These are phyloP conservation scores for Hortiboletus flavorubellus DNA, from an alignment of 768 basidiomycete species.

Conservation along the genomic window DNA sequence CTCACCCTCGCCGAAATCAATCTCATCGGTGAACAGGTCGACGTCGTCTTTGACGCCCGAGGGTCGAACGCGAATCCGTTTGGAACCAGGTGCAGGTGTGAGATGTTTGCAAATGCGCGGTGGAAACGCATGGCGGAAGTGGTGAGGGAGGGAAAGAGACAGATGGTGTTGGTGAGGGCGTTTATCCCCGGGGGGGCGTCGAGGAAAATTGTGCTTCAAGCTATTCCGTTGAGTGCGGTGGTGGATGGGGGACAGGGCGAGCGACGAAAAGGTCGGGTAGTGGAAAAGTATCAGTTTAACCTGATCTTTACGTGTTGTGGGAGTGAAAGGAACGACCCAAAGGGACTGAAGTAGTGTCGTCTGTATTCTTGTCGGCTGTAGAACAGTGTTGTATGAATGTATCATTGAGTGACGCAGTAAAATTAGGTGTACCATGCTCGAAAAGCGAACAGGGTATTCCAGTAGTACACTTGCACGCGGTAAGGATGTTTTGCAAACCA, in stretches of 20 bases:
- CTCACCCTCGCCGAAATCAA: slow-evolving; percentile 27
- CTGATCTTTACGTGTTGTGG: slow-evolving; percentile 27
- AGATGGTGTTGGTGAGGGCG: slow-evolving; percentile 24
- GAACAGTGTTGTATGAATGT: background rate
- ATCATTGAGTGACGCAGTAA: too few species aligned
- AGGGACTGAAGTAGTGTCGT: background rate
- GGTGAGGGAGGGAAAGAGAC: slow-evolving; percentile 10
- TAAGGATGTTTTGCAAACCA: too few species aligned
- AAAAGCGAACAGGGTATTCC: too few species aligned
- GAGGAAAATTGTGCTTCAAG: slow-evolving; percentile 28
- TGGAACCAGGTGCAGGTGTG: slow-evolving; percentile 24
- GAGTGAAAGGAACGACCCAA: background rate
- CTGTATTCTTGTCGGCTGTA: background rate
- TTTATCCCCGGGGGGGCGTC: slow-evolving; percentile 27
- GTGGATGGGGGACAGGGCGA: background rate
- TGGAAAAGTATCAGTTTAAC: slow-evolving; percentile 17
- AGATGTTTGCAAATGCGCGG: slow-evolving; percentile 19
- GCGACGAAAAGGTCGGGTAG: background rate
- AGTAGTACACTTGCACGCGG: too few species aligned
- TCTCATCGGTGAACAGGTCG: slow-evolving; percentile 11
- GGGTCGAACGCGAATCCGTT: slow-evolving; percentile 23
- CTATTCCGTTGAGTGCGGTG: slow-evolving; percentile 22
- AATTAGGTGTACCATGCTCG: too few species aligned
- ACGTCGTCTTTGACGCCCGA: slow-evolving; percentile 20
- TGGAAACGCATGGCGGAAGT: slow-evolving; percentile 24